phyloP scores from a whole-genome alignment of 1,139 yeast species.

The Pichia sp. region DNA sequence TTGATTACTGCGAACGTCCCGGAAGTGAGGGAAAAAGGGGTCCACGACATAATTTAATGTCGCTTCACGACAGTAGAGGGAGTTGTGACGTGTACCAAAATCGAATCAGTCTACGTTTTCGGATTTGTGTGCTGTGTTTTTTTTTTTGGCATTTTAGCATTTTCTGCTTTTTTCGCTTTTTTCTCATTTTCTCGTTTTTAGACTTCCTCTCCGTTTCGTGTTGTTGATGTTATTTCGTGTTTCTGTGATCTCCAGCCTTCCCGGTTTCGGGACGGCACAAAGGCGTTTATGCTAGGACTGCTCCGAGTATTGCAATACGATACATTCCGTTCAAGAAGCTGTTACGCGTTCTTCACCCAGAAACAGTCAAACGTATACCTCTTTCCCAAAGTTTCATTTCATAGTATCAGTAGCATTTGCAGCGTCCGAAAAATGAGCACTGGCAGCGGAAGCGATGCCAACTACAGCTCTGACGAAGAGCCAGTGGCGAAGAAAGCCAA shows the following conservation, averaged over 20 bases:
- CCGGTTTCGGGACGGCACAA: background rate
- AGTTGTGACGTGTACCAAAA: background rate
- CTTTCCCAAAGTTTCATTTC: background rate
- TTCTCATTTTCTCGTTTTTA: background rate
- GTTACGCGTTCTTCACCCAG: background rate
- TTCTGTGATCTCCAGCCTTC: background rate
- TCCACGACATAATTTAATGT: background rate
- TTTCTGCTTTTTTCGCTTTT: background rate
- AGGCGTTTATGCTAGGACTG: background rate
- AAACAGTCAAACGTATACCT: background rate
- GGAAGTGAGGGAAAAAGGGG: background rate
- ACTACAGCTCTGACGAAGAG: constrained; percentile 11
- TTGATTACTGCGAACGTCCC: background rate
- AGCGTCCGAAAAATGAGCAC: constrained; percentile 7
- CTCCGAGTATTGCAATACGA: background rate
- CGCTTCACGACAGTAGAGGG: background rate
- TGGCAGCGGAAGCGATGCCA: constrained; percentile 1
- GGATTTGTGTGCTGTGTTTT: background rate
- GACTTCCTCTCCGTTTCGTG: background rate
- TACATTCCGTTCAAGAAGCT: background rate
- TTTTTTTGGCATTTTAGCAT: background rate
- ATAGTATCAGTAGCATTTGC: background rate
- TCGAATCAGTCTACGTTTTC: background rate
- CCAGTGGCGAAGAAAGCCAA: constrained; percentile 9
- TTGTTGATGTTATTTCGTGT: background rate